phyloP scores from a whole-genome alignment of 208 protist genomes.

The Crithidia sp. region DNA sequence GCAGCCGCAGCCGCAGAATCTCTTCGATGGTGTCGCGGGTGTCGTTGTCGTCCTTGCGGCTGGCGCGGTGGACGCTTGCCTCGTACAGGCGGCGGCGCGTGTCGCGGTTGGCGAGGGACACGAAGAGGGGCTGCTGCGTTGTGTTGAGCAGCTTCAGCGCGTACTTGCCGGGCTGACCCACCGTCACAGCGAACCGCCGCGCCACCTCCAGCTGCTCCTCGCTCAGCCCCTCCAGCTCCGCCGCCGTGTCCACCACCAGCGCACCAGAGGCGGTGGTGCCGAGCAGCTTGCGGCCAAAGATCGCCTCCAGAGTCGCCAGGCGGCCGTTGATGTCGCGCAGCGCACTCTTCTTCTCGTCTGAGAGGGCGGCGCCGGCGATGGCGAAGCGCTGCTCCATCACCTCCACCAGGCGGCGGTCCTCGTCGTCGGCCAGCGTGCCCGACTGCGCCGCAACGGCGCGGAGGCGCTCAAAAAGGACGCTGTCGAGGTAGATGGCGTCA shows the following conservation, averaged over 20 bases:
- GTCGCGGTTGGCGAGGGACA: conserved; percentile 32
- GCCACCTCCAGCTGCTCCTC: conserved; percentile 33
- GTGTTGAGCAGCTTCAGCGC: conserved; percentile 57
- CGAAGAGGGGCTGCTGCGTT: conserved; percentile 52
- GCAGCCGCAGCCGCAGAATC: conserved; percentile 45
- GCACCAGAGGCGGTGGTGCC: conserved; percentile 26
- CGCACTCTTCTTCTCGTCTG: conserved; percentile 33
- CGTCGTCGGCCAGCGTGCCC: conserved; percentile 29
- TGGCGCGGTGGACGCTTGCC: conserved; percentile 37
- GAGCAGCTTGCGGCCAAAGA: conserved; percentile 52
- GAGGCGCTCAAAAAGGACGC: conserved; percentile 45
- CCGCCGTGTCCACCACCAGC: conserved; percentile 40
- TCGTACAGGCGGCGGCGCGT: conserved; percentile 47
- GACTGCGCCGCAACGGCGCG: conserved; percentile 35
- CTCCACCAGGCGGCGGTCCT: conserved; percentile 43
- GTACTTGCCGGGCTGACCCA: conserved; percentile 42
- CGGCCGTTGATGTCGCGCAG: conserved; percentile 46
- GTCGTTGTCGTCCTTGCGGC: conserved; percentile 35
- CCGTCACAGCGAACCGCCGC: conserved; percentile 33
- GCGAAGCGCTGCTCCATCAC: conserved; percentile 39
- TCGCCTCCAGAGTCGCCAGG: conserved; percentile 40
- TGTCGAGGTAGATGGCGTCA: conserved; percentile 56
- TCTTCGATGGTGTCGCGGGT: conserved; percentile 43
- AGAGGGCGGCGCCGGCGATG: conserved; percentile 47
- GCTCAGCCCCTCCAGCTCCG: conserved; percentile 39